Evolutionary conservation across 345 rosid genomes (phyloP).

Genomic region (Citrus sinensis): DNA sequence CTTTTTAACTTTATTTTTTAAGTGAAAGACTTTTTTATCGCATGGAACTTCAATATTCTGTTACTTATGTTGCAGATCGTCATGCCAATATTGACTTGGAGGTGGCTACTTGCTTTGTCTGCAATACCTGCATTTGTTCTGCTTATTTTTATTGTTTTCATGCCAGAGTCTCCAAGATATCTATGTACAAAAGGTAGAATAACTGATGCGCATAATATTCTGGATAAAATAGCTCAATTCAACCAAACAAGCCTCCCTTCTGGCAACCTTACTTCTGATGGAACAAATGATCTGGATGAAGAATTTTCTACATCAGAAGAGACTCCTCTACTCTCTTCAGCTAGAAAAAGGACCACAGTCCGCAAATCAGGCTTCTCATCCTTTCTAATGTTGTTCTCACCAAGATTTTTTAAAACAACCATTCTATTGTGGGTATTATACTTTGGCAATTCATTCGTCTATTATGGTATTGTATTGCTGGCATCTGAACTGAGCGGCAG

Average conservation of each 20-base stretch:
- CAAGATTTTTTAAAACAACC: constrained; percentile 41
- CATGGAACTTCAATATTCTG: not conserved
- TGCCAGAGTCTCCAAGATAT: constrained; percentile 67
- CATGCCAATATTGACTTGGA: constrained; percentile 65
- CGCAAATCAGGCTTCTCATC: constrained; percentile 34
- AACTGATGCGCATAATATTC: constrained; percentile 39
- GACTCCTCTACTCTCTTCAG: constrained; percentile 18
- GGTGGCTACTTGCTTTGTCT: constrained; percentile 64
- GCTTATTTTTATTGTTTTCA: constrained; percentile 39
- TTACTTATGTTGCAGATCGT: constrained; percentile 20
- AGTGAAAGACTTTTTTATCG: not conserved
- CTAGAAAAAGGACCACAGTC: constrained; percentile 5
- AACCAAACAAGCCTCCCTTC: constrained; percentile 41
- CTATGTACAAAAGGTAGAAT: constrained; percentile 45
- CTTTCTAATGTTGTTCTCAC: constrained; percentile 43
- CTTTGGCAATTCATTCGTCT: constrained; percentile 57
- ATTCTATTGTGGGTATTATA: constrained; percentile 48
- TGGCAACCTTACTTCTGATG: constrained; percentile 46
- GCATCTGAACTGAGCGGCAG: constrained; percentile 51
- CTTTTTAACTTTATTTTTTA: not conserved
- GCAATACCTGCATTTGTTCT: constrained; percentile 52
- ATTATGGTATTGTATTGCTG: constrained; percentile 60
- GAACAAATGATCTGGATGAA: constrained; percentile 21
- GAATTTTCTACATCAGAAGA: constrained; percentile 19
- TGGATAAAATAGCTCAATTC: constrained; percentile 41